Base-by-base conservation (phyloP, 495 filamentous ascomycete genomes). In the Penicillium desertorum region DNA sequence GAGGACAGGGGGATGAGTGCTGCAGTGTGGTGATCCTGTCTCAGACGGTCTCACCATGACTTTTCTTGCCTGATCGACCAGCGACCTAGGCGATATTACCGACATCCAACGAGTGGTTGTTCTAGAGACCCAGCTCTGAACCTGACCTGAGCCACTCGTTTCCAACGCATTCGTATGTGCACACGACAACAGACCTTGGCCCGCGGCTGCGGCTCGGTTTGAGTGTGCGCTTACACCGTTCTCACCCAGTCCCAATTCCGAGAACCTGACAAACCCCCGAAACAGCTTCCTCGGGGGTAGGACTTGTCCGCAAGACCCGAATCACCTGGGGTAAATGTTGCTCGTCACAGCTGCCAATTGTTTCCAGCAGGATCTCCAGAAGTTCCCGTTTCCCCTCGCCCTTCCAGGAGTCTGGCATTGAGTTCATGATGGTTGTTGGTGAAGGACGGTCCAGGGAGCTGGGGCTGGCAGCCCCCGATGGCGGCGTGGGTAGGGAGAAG, bases 221-320 rank as follows among this genome's bases (percentile, higher is more conserved):
- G 36, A 19, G 27, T 30, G 12, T 51, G 20, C n/a, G 37, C 27
- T 22, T 1, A 19, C 11, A 3, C 9, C 5, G 42, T 23, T 4
- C 11, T 45, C 23, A 54, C 36, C 34, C 47, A n/a, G 23, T 55
- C 32, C 63, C 47, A 29, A 68, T 62, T 3, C 67, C 64, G n/a
- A 71, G 44, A 27, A 71, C 60, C 23, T 56, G 60, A 44, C 66
- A 72, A 2, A 73, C 68, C 5, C 67, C 67, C 47, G 64, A 58
- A 16, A 73, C 66, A 17, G 71, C 71, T 8, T 68, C 71, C 43
- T 73, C 71, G n/a, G 71, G 71, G 12, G 71, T 64, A 19, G 56
- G 45, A 45, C 71, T 73, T 14, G 42, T 52, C 11, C 71, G 67
- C 17, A 73, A 63, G 32, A 73, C 70, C 5, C 60, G 53, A 14